These are phyloP conservation scores for Colletotrichum cuscutae DNA, from an alignment of 2,329 filamentous ascomycete species.

Conservation along the genomic window DNA sequence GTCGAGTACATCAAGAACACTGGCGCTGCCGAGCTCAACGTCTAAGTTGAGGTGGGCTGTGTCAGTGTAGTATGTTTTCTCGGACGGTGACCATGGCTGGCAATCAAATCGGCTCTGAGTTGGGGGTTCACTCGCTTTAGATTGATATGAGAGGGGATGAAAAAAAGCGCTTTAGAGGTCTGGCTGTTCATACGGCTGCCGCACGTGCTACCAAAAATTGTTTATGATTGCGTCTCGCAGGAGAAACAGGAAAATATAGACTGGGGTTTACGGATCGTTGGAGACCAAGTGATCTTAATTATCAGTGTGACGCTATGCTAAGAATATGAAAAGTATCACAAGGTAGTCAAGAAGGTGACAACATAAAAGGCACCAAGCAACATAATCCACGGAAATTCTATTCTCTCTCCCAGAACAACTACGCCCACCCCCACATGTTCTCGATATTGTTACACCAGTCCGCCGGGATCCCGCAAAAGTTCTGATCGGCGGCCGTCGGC, in stretches of 20 bases:
- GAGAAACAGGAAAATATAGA: neutral
- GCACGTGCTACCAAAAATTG: neutral
- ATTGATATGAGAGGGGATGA: neutral
- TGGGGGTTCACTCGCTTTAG: neutral
- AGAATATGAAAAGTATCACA: too few relatives aligned
- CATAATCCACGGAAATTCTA: too few relatives aligned
- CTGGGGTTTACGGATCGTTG: neutral
- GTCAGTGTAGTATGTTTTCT: neutral
- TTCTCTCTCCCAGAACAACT: too few relatives aligned
- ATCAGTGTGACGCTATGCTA: too few relatives aligned
- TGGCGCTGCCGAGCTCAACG: slow-evolving; percentile 40
- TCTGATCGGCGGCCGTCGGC: neutral
- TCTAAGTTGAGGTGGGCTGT: neutral
- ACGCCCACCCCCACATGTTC: too few relatives aligned
- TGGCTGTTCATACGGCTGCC: neutral
- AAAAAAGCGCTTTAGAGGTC: neutral
- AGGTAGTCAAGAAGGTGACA: too few relatives aligned
- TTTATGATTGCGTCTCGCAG: neutral
- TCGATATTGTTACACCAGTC: too few relatives aligned
- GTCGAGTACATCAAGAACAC: slow-evolving; percentile 45
- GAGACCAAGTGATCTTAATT: neutral
- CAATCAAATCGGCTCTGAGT: neutral
- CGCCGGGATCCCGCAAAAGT: too few relatives aligned
- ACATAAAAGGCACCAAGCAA: too few relatives aligned
- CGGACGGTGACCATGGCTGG: neutral